phyloP scores from a whole-genome alignment of 176 grass and related monocot species.

The Themeda triandra region DNA sequence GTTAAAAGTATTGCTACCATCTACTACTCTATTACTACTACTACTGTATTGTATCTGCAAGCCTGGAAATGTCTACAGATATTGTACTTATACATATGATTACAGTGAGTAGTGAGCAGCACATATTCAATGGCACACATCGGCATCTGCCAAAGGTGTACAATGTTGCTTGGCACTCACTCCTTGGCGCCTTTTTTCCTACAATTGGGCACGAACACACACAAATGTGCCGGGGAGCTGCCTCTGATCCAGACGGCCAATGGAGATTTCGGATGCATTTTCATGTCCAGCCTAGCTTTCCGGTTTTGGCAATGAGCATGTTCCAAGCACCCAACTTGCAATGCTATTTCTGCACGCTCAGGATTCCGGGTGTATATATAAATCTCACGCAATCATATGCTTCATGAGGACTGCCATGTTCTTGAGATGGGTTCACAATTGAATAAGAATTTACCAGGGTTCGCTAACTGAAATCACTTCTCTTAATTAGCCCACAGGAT shows the following conservation, averaged over 20 bases:
- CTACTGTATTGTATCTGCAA: neutral
- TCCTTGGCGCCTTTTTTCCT: conserved; percentile 36
- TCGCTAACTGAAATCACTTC: neutral
- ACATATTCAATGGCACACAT: conserved; percentile 41
- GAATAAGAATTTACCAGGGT: neutral
- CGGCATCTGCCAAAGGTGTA: conserved; percentile 81
- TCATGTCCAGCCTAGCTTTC: conserved; percentile 37
- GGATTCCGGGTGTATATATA: neutral
- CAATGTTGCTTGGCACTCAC: conserved; percentile 66
- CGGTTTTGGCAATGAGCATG: conserved; percentile 37
- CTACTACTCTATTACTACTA: too few relatives aligned
- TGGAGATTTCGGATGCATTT: conserved; percentile 35
- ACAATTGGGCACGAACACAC: conserved; percentile 37
- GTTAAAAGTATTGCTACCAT: neutral
- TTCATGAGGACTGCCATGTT: conserved; percentile 8
- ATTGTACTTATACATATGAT: neutral
- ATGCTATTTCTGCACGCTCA: conserved; percentile 36
- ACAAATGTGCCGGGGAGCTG: conserved; percentile 51
- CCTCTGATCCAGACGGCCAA: conserved; percentile 36
- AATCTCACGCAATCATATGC: conserved; percentile 16
- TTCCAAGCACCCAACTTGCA: conserved; percentile 44
- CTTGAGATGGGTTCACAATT: conserved; percentile 22
- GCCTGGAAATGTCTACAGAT: neutral
- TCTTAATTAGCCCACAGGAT: neutral
- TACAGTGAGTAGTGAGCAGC: neutral